These are phyloP conservation scores for Elsinoe perseae DNA, from an alignment of 2,329 filamentous ascomycete species.

Conservation along the genomic window DNA sequence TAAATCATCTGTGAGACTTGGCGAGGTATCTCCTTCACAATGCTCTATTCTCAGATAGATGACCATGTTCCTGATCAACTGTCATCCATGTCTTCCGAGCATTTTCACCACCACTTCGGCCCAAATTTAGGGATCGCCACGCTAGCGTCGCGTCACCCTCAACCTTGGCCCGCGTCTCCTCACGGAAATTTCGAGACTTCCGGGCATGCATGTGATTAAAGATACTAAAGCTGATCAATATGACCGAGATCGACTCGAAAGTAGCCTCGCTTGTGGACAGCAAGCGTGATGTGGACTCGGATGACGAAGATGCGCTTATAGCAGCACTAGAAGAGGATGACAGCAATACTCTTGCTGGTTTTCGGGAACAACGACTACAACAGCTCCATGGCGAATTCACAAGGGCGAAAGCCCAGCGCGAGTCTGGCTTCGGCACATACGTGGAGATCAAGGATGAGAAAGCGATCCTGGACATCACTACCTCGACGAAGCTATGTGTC, in stretches of 20 bases:
- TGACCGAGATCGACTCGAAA: conserved; percentile 43
- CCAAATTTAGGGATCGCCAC: conserved; percentile 9
- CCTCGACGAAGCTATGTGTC: conserved; percentile 48
- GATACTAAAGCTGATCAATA: conserved; percentile 20
- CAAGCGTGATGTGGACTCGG: conserved; percentile 38
- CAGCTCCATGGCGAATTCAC: conserved; percentile 51
- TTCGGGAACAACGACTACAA: conserved; percentile 51
- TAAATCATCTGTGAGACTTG: neutral
- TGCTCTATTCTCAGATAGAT: neutral
- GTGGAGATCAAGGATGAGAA: conserved; percentile 52
- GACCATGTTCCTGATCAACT: neutral
- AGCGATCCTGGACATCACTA: conserved; percentile 52
- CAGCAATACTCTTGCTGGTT: conserved; percentile 46
- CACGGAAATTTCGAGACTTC: conserved; percentile 11
- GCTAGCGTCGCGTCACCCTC: conserved; percentile 12
- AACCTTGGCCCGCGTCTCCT: neutral
- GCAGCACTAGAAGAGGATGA: conserved; percentile 46
- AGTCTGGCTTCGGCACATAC: conserved; percentile 46
- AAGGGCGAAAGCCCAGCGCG: conserved; percentile 45
- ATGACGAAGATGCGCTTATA: conserved; percentile 55
- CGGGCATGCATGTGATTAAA: neutral
- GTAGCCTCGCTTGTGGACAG: conserved; percentile 45
- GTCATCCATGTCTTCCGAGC: neutral
- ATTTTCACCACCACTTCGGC: neutral
- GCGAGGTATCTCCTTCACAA: neutral